These are phyloP conservation scores for Solanum hybrid DNA, from an alignment of 305 asterid genomes.

Conservation along the genomic window DNA sequence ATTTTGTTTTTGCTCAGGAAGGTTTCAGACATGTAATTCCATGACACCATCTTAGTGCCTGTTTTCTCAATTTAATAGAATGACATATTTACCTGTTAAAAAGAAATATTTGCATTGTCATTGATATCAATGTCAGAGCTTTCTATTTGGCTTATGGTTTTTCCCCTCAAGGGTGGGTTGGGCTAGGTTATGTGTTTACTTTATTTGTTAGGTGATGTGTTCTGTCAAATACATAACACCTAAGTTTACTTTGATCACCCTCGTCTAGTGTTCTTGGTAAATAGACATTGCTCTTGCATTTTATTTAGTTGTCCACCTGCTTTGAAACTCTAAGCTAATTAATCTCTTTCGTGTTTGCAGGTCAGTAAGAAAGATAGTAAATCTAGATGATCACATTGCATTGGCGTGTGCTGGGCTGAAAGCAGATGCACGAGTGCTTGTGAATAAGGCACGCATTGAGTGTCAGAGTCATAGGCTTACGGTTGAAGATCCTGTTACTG, in stretches of 20 bases:
- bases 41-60: background rate
- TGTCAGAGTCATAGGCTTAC: slow-evolving; percentile 95
- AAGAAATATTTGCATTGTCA: background rate
- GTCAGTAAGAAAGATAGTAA: slow-evolving; percentile 92
- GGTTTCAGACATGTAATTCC: background rate
- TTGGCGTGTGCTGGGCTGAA: slow-evolving; percentile 96
- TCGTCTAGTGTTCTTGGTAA: background rate
- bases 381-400: slow-evolving; percentile 82
- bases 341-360: slow-evolving; percentile 23
- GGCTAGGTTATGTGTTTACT: background rate
- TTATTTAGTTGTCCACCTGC: background rate
- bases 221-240: background rate
- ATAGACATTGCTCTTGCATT: background rate
- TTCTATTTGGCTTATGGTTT: background rate
- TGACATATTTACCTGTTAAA: background rate
- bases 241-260: background rate
- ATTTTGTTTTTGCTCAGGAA: background rate
- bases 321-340: background rate
- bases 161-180: background rate
- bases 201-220: background rate
- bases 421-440: slow-evolving; percentile 94
- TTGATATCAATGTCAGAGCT: background rate
- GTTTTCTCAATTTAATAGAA: background rate
- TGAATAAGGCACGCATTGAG: slow-evolving; percentile 83
- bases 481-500: slow-evolving; percentile 90